Conservation (phyloP, 2,329 filamentous ascomycete species). For the Aspergillus quadrilineatus region DNA sequence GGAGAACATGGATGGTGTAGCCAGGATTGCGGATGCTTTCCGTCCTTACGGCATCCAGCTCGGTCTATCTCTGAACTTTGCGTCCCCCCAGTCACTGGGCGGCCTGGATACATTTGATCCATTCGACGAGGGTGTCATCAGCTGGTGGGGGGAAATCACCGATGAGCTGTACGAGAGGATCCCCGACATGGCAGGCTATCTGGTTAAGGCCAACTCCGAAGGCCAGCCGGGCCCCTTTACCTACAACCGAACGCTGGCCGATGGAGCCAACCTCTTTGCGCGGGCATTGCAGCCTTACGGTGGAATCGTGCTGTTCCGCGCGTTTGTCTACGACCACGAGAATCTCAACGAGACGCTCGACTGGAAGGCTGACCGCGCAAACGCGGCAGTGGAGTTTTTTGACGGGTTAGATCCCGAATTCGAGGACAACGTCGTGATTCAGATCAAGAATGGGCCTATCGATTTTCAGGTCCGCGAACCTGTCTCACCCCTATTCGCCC, state of each 20-base stretch:
- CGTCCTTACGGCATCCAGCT: constrained; percentile 66
- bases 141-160: constrained; percentile 64
- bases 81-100: constrained; percentile 58
- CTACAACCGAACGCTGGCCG: constrained; percentile 67
- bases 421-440: constrained; percentile 68
- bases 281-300: constrained; percentile 57
- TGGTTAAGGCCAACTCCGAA: constrained; percentile 71
- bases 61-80: constrained; percentile 68
- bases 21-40: constrained; percentile 62
- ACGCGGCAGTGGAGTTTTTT: constrained; percentile 68
- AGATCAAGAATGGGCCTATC: constrained; percentile 73
- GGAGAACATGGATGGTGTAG: constrained; percentile 61
- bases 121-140: constrained; percentile 58
- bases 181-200: constrained; percentile 67
- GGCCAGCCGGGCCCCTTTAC: constrained; percentile 68
- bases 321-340: constrained; percentile 66
- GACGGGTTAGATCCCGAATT: constrained; percentile 63
- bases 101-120: constrained; percentile 65
- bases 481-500: constrained; percentile 62
- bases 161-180: constrained; percentile 59
- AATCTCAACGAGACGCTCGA: constrained; percentile 52
- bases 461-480: constrained; percentile 73
- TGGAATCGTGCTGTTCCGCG: constrained; percentile 67
- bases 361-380: constrained; percentile 68
- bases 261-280: constrained; percentile 69